Percentiles rank a stretch among this genome's conserved stretches.
These are phyloP conservation scores for Balakata baccata DNA, from an alignment of 345 rosid species.

Conservation along the genomic window DNA sequence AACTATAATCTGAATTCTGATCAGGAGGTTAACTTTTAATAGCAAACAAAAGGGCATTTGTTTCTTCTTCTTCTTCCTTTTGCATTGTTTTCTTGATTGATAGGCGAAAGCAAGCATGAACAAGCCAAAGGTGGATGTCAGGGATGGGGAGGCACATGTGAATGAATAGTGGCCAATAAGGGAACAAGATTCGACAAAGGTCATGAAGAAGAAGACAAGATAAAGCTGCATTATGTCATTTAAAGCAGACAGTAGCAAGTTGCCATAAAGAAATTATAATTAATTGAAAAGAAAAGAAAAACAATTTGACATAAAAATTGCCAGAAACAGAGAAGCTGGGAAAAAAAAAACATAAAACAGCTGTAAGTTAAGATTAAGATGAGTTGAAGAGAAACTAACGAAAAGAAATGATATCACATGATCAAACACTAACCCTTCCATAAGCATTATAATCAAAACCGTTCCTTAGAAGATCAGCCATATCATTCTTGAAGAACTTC, in stretches of 20 bases:
- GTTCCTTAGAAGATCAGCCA: slow-evolving; percentile 69
- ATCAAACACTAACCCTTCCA: slow-evolving; percentile 54
- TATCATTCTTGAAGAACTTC: slow-evolving; percentile 69
- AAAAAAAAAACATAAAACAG: not conserved
- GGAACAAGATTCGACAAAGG: not conserved
- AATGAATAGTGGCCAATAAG: not conserved
- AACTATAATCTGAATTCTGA: too few species aligned
- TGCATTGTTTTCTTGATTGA: not conserved
- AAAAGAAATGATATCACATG: not conserved
- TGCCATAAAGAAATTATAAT: not conserved
- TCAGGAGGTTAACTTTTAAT: too few species aligned
- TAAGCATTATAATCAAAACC: slow-evolving; percentile 67
- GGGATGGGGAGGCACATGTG: not conserved
- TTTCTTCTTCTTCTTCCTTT: too few species aligned
- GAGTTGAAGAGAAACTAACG: not conserved
- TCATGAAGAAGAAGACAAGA: not conserved
- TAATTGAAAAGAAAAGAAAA: not conserved
- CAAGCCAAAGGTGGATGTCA: not conserved
- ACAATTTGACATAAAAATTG: not conserved
- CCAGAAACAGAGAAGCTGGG: slow-evolving; percentile 1
- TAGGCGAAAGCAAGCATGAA: not conserved
- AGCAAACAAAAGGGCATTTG: not conserved
- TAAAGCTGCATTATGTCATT: not conserved
- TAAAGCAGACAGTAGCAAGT: not conserved
- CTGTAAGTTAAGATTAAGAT: not conserved